Conservation (phyloP, 2,329 filamentous ascomycete species). For the Penicillium capsulatum region DNA sequence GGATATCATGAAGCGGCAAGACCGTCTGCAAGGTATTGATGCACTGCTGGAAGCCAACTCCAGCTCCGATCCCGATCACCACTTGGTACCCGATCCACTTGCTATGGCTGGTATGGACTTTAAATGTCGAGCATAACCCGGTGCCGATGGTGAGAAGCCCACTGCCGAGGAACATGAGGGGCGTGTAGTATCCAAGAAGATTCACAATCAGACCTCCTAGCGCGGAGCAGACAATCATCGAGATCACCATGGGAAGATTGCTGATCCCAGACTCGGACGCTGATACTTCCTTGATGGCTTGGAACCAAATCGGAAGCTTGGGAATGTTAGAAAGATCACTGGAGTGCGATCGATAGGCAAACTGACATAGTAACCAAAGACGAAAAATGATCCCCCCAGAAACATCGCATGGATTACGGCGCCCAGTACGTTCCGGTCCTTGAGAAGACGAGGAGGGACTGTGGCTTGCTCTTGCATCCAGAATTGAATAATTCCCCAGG, state of each 20-base stretch:
- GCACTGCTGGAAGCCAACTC: constrained; percentile 35
- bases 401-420: constrained; percentile 43
- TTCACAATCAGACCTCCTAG: constrained; percentile 31
- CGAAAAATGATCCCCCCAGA: constrained; percentile 42
- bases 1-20: constrained; percentile 31
- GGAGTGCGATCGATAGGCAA: too few species aligned
- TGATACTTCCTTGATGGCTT: constrained; percentile 34
- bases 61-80: constrained; percentile 34
- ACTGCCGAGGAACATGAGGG: constrained; percentile 34
- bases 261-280: constrained; percentile 38
- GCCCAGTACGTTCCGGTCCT: constrained; percentile 43
- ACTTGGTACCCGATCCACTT: constrained; percentile 41
- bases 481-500: constrained; percentile 38
- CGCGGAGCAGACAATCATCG: constrained; percentile 31
- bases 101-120: constrained; percentile 23
- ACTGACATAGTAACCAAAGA: constrained; percentile 45
- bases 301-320: constrained; percentile 45
- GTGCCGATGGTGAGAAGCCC: constrained; percentile 32
- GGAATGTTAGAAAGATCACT: background rate
- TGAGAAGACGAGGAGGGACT: constrained; percentile 44
- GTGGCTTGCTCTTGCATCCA: constrained; percentile 43
- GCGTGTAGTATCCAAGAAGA: constrained; percentile 39
- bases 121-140: constrained; percentile 36
- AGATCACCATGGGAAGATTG: constrained; percentile 35
- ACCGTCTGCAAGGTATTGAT: constrained; percentile 36